These are phyloP conservation scores for Coniosporium uncinatum DNA, from an alignment of 2,329 filamentous ascomycete species.

Conservation along the genomic window DNA sequence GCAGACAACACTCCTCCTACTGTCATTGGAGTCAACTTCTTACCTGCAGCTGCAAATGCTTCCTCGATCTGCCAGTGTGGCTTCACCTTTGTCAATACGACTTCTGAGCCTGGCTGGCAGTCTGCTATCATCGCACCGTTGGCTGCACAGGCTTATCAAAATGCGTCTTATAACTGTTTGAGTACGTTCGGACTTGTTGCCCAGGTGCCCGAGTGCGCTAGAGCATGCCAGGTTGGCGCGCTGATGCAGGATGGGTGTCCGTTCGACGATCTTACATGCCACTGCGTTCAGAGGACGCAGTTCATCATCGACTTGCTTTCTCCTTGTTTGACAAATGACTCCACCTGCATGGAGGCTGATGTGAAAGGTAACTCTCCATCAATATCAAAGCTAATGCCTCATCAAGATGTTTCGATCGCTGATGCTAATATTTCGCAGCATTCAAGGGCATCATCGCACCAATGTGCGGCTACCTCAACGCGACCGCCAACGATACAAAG, in stretches of 20 bases:
- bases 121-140: too few relatives aligned
- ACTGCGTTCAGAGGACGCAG: not conserved
- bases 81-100: too few relatives aligned
- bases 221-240: not conserved
- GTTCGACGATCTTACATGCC: not conserved
- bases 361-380: not conserved
- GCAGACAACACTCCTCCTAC: too few relatives aligned
- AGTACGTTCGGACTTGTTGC: too few relatives aligned
- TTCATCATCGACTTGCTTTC: not conserved
- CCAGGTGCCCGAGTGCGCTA: too few relatives aligned
- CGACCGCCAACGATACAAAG: not conserved
- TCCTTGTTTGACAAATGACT: not conserved
- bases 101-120: too few relatives aligned
- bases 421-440: not conserved
- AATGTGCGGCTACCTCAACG: not conserved
- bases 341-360: not conserved
- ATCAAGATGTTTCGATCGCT: not conserved
- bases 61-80: too few relatives aligned
- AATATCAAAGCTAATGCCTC: too few relatives aligned
- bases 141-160: too few relatives aligned
- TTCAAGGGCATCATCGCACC: not conserved
- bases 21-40: too few relatives aligned
- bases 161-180: too few relatives aligned
- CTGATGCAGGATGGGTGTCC: not conserved
- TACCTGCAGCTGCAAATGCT: too few relatives aligned